These are phyloP conservation scores for Leccinum variicolor DNA, from an alignment of 768 basidiomycete genomes.

Conservation along the genomic window DNA sequence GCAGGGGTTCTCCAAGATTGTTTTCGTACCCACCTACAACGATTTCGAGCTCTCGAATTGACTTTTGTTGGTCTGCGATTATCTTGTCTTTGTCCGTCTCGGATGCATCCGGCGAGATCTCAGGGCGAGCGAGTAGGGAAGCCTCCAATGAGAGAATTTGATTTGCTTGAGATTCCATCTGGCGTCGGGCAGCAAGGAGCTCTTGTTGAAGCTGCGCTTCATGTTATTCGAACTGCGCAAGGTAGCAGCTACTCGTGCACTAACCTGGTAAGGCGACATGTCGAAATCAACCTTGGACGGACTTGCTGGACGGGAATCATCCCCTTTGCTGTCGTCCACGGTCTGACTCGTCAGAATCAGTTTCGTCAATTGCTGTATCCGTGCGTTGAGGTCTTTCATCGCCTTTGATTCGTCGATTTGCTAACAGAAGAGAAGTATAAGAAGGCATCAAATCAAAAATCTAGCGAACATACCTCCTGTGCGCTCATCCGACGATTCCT, in stretches of 20 bases:
- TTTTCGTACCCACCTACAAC: slow-evolving; percentile 69
- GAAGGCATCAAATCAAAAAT: not conserved
- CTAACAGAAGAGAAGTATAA: slow-evolving; percentile 33
- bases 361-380: slow-evolving; percentile 81
- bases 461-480: slow-evolving; percentile 34
- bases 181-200: slow-evolving; percentile 69
- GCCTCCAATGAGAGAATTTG: slow-evolving; percentile 85
- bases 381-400: slow-evolving; percentile 75
- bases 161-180: slow-evolving; percentile 75
- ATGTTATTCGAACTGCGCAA: not conserved
- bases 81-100: slow-evolving; percentile 73
- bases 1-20: slow-evolving; percentile 64
- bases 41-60: slow-evolving; percentile 76
- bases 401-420: slow-evolving; percentile 84
- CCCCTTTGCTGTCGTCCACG: slow-evolving; percentile 64
- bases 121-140: slow-evolving; percentile 68
- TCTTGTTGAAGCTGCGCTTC: slow-evolving; percentile 75
- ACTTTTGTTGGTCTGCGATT: slow-evolving; percentile 69
- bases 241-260: not conserved
- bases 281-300: slow-evolving; percentile 90
- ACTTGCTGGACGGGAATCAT: slow-evolving; percentile 74
- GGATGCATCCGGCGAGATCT: slow-evolving; percentile 59
- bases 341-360: slow-evolving; percentile 84
- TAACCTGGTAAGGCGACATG: slow-evolving; percentile 80
- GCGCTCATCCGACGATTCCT: slow-evolving; percentile 36